Evolutionary conservation across 1,139 yeast genomes (phyloP).

Genomic region (Diutina mesorugosa): DNA sequence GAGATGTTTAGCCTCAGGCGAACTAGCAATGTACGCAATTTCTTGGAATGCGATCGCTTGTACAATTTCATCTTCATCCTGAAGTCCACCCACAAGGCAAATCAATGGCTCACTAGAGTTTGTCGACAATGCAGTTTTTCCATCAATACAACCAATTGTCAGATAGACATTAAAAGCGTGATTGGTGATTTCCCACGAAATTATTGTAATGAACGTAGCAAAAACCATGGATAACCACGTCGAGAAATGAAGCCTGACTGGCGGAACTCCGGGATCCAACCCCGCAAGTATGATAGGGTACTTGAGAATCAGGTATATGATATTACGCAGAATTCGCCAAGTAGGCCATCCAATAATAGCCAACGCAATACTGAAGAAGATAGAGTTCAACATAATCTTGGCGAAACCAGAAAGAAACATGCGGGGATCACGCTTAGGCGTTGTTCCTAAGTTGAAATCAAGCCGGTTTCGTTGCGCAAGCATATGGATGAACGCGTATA

Average conservation of each 20-base stretch:
- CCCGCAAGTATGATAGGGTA: conserved; percentile 16
- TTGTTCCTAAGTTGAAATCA: conserved; percentile 30
- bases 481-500: conserved; percentile 43
- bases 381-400: conserved; percentile 21
- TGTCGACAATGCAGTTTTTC: conserved; percentile 56
- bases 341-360: conserved; percentile 28
- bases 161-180: conserved; percentile 60
- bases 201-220: conserved; percentile 24
- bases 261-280: conserved; percentile 21
- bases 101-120: conserved; percentile 61
- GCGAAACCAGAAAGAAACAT: conserved; percentile 10
- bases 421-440: conserved; percentile 3
- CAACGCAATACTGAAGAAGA: conserved; percentile 18
- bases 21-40: conserved; percentile 45
- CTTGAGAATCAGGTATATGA: conserved; percentile 28
- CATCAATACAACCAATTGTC: conserved; percentile 71
- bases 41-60: conserved; percentile 67
- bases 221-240: conserved; percentile 23
- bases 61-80: conserved; percentile 40
- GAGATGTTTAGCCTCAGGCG: conserved; percentile 30
- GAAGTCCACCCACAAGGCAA: conserved; percentile 63
- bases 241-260: conserved; percentile 23
- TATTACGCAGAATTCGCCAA: conserved; percentile 30
- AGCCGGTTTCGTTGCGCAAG: conserved; percentile 51
- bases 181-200: conserved; percentile 52